These are phyloP conservation scores for Gossypium laxum DNA, from an alignment of 441 rosid species.

Conservation along the genomic window DNA sequence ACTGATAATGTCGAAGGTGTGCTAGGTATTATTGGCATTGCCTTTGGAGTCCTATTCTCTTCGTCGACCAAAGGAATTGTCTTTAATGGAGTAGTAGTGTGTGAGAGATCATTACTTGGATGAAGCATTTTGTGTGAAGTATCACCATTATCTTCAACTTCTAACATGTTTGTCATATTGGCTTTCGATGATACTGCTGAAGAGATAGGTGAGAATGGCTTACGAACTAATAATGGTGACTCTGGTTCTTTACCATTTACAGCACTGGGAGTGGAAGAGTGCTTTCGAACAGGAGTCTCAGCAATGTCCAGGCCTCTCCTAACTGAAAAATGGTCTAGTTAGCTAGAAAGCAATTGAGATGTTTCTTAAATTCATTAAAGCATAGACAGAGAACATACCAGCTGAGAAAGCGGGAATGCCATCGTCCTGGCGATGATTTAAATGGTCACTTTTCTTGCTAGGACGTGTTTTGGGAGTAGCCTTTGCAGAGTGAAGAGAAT, in stretches of 20 bases:
- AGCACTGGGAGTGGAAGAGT: constrained; percentile 32
- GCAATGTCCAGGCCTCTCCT: constrained; percentile 71
- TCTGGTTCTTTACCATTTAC: constrained; percentile 36
- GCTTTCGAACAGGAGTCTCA: constrained; percentile 47
- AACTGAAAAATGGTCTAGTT: constrained; percentile 31
- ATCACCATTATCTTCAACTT: constrained; percentile 28
- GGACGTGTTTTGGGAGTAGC: constrained; percentile 31
- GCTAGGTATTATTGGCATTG: constrained; percentile 41
- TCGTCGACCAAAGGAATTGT: constrained; percentile 29
- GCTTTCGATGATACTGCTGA: constrained; percentile 41
- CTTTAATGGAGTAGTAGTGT: constrained; percentile 42
- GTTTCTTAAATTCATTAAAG: neutral
- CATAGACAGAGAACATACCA: constrained; percentile 31
- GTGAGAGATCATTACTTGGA: constrained; percentile 21
- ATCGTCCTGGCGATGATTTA: constrained; percentile 30
- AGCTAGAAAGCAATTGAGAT: neutral
- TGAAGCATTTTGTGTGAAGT: constrained; percentile 24
- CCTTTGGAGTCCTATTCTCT: constrained; percentile 56
- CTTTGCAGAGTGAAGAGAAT: constrained; percentile 24
- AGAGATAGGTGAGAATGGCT: constrained; percentile 80
- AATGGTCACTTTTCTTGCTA: constrained; percentile 33
- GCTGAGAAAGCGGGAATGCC: constrained; percentile 41
- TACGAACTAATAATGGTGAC: constrained; percentile 56
- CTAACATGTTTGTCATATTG: constrained; percentile 25
- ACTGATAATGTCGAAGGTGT: constrained; percentile 63